Evolutionary conservation across 768 basidiomycete genomes (phyloP).

Genomic region (Tylopilus rubrobrunneus): DNA sequence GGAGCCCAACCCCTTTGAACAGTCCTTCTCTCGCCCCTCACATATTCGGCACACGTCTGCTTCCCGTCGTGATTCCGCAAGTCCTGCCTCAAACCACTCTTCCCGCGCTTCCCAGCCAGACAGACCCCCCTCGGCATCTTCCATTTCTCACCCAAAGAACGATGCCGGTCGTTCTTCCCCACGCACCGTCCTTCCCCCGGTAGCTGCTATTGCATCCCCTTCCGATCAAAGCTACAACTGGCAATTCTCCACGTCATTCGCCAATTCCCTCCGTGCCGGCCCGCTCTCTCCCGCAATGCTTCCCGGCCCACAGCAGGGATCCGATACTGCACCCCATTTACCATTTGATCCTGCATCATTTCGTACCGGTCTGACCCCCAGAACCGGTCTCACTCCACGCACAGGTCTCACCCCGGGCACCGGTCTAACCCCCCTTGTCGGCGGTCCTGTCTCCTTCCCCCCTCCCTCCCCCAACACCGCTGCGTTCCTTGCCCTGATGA

Average conservation of each 20-base stretch:
- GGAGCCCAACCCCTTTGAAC: slow-evolving; percentile 93
- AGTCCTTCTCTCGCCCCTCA: slow-evolving; percentile 74
- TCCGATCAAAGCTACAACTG: slow-evolving; percentile 49
- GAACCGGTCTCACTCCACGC: slow-evolving; percentile 83
- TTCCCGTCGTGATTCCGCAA: slow-evolving; percentile 31
- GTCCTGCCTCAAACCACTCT: slow-evolving; percentile 33
- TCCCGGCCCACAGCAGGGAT: slow-evolving; percentile 68
- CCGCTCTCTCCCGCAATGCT: slow-evolving; percentile 97
- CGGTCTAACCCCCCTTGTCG: slow-evolving; percentile 78
- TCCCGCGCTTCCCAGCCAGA: slow-evolving; percentile 34
- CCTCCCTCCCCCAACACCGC: slow-evolving; percentile 85
- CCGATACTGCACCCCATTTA: slow-evolving; percentile 33
- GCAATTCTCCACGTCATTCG: slow-evolving; percentile 58
- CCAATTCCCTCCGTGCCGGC: slow-evolving; percentile 83
- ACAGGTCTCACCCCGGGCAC: slow-evolving; percentile 75
- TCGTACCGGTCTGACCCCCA: slow-evolving; percentile 83
- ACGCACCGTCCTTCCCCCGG: slow-evolving; percentile 79
- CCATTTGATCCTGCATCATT: slow-evolving; percentile 70
- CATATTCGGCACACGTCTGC: slow-evolving; percentile 45
- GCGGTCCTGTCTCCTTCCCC: slow-evolving; percentile 72
- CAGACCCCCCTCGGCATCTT: slow-evolving; percentile 32
- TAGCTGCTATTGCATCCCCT: slow-evolving; percentile 68
- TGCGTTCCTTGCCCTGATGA: slow-evolving; percentile 90
- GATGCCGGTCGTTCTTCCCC: slow-evolving; percentile 35
- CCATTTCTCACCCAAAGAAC: slow-evolving; percentile 29